Conservation (phyloP, 2,329 filamentous ascomycete genomes). For the Aspergillus sp. region DNA sequence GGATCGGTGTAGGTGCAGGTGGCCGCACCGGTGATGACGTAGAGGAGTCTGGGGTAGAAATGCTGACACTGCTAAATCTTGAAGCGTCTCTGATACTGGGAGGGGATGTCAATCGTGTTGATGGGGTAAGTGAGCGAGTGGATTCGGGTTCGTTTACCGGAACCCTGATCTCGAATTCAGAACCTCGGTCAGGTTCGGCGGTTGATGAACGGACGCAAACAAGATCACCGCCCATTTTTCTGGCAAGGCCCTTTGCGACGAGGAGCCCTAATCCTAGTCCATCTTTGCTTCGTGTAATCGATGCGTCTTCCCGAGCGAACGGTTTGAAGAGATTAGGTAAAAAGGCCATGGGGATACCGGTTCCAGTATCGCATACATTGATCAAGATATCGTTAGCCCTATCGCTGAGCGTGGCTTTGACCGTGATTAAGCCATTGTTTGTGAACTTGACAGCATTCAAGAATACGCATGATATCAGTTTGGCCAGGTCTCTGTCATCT, state of each 20-base stretch:
- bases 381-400: slow-evolving; percentile 59
- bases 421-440: slow-evolving; percentile 60
- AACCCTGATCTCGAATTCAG: slow-evolving; percentile 68
- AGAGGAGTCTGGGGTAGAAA: slow-evolving; percentile 21
- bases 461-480: slow-evolving; percentile 63
- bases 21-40: slow-evolving; percentile 24
- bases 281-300: slow-evolving; percentile 66
- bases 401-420: slow-evolving; percentile 54
- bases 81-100: slow-evolving; percentile 23
- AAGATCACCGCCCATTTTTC: slow-evolving; percentile 68
- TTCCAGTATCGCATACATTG: slow-evolving; percentile 65
- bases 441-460: slow-evolving; percentile 72
- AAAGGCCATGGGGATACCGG: slow-evolving; percentile 67
- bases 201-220: slow-evolving; percentile 64
- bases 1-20: slow-evolving; percentile 26
- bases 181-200: slow-evolving; percentile 59
- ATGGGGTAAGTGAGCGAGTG: slow-evolving; percentile 52
- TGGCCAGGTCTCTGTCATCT: slow-evolving; percentile 64
- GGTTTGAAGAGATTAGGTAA: slow-evolving; percentile 67
- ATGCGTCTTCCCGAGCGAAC: slow-evolving; percentile 68
- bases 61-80: slow-evolving; percentile 24
- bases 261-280: slow-evolving; percentile 68
- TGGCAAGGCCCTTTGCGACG: slow-evolving; percentile 69
- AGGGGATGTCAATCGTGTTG: slow-evolving; percentile 41
- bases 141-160: slow-evolving; percentile 54